phyloP scores from a whole-genome alignment of 2,329 filamentous ascomycete species.

The Calonectria crousiana region DNA sequence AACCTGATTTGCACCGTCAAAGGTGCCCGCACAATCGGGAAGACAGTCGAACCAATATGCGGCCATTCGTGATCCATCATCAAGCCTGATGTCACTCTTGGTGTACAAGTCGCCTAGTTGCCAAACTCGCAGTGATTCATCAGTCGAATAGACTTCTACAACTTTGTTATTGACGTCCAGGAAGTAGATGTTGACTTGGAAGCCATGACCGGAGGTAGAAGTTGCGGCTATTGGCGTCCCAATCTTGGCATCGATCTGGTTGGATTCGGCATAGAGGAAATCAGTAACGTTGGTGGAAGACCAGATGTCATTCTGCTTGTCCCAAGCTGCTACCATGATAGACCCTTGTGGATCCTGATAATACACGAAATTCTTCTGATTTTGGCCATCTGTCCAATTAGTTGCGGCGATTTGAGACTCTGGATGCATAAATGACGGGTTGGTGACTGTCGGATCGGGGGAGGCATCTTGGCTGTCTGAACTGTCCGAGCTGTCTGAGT shows the following conservation, averaged over 20 bases:
- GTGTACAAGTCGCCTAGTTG: not conserved
- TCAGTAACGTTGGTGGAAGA: not conserved
- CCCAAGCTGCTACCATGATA: not conserved
- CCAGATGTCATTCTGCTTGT: not conserved
- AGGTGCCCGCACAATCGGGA: not conserved
- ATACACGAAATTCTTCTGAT: not conserved
- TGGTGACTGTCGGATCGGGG: too few species aligned
- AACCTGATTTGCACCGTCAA: not conserved
- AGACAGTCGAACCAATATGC: not conserved
- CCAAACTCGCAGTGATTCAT: not conserved
- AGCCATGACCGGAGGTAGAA: not conserved
- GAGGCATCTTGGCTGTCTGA: too few species aligned
- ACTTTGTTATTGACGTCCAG: not conserved
- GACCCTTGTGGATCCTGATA: not conserved
- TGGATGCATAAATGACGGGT: not conserved
- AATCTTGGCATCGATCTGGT: not conserved
- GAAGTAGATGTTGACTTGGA: not conserved
- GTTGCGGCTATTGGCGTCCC: not conserved
- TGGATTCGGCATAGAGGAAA: not conserved
- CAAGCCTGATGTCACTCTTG: not conserved
- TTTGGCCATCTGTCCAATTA: not conserved
- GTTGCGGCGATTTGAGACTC: not conserved
- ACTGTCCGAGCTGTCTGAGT: too few species aligned
- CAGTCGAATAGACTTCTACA: not conserved
- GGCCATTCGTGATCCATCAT: not conserved